phyloP scores from a whole-genome alignment of 2,329 filamentous ascomycete genomes.

The Endothia cerciana region DNA sequence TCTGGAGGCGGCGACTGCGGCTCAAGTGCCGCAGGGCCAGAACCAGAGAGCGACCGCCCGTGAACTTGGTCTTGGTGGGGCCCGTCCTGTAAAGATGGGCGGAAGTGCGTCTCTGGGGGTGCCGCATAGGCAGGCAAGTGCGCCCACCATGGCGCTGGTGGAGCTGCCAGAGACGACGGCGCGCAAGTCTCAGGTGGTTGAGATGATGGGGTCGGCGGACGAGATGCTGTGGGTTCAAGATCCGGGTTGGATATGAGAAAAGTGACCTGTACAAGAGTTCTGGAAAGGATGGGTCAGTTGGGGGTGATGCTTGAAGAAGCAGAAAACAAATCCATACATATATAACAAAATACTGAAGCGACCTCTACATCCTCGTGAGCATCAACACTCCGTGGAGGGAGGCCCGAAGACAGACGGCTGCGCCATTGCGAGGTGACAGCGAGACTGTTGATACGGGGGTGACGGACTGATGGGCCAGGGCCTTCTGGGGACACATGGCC shows the following conservation, averaged over 20 bases:
- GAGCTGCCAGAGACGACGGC: background rate
- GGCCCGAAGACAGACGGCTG: background rate
- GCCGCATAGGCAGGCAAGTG: background rate
- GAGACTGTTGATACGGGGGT: background rate
- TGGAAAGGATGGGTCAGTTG: background rate
- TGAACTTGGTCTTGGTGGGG: background rate
- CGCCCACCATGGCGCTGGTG: background rate
- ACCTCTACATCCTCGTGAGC: background rate
- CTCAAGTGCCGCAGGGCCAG: background rate
- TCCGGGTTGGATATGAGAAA: background rate
- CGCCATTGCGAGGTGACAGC: background rate
- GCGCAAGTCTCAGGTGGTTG: background rate
- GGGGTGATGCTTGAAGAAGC: background rate
- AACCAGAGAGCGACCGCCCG: background rate
- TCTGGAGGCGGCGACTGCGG: background rate
- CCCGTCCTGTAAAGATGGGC: background rate
- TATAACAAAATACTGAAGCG: too few relatives aligned
- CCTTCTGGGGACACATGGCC: background rate
- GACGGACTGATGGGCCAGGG: background rate
- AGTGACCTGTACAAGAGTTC: background rate
- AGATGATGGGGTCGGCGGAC: background rate
- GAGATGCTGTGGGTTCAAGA: background rate
- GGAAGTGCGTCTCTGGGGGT: background rate
- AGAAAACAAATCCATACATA: background rate
- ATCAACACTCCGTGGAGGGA: too few relatives aligned